phyloP scores from a whole-genome alignment of 768 basidiomycete genomes.

The Lactarius sp. region DNA sequence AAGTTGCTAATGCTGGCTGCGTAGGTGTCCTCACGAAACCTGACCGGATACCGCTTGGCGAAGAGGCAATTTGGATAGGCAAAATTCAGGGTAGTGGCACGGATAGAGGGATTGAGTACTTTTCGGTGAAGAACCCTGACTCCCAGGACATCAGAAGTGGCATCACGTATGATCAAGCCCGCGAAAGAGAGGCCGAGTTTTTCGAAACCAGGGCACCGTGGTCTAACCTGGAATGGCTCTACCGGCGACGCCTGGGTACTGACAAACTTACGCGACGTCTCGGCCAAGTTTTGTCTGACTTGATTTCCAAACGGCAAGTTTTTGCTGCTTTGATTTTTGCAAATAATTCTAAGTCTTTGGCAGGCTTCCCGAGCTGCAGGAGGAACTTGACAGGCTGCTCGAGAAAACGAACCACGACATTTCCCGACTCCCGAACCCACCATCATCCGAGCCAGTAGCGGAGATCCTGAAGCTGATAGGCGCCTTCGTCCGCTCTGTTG shows the following conservation, averaged over 20 bases:
- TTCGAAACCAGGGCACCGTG: slow-evolving; percentile 19
- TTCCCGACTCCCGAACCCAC: slow-evolving; percentile 40
- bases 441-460: slow-evolving; percentile 48
- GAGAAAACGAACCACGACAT: slow-evolving; percentile 33
- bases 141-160: slow-evolving; percentile 17
- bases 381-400: slow-evolving; percentile 46
- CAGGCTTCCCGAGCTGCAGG: slow-evolving; percentile 58
- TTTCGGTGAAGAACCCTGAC: slow-evolving; percentile 24
- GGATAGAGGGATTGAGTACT: slow-evolving; percentile 15
- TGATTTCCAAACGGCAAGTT: slow-evolving; percentile 22
- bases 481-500: slow-evolving; percentile 42
- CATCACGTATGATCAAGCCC: slow-evolving; percentile 22
- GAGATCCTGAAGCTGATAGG: slow-evolving; percentile 47
- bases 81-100: slow-evolving; percentile 5
- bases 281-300: slow-evolving; percentile 11
- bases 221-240: slow-evolving; percentile 18
- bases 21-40: slow-evolving; percentile 21
- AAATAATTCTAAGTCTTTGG: neutral
- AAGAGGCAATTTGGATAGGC: slow-evolving; percentile 16
- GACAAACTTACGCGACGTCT: slow-evolving; percentile 20
- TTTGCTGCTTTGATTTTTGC: neutral
- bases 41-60: slow-evolving; percentile 16
- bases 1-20: neutral
- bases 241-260: slow-evolving; percentile 20
- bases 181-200: slow-evolving; percentile 15